Evolutionary conservation across 176 grass and related monocot genomes (phyloP), one percentile per base, ranked within the genome.

Genomic region (Oryza officinalis): DNA sequence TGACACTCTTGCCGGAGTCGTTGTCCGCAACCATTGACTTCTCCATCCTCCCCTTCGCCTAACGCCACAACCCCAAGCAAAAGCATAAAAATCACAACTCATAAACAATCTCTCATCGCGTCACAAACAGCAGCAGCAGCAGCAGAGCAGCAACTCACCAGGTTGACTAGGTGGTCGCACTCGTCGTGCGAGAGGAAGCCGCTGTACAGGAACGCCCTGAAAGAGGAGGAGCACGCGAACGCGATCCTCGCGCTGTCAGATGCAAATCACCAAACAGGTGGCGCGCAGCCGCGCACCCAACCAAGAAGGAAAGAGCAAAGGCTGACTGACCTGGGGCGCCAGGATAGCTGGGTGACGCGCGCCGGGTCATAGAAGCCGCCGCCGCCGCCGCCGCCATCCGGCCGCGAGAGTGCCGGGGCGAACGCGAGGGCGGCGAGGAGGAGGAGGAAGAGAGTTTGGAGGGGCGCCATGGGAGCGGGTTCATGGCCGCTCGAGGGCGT

Each of bases 21-120:
- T 65, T 85, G 82, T 91, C 94, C 45, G 89, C 90, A 33, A 96
- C 90, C 90, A 91, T 96, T 15, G 94, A 93, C 70, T 89, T 96
- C 84, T 81, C 76, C 57, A 87, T 7, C 20, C 77, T 77, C 28
- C 86, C 84, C 71, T 89, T 96, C 6, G 90, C 83, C 90, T 95
- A 45, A 75, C 4, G 37, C 33, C 85, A 59, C 40, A 76, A 28
- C 20, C 61, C 61, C 50, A 81, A 77, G 61, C 17, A 41, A 17
- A 63, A 50, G 6, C 30, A 25, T 11, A 30, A 15, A 12, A 18
- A 82, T 82, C 26, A 31, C 25, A 63, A 23, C 15, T 81, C 67
- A 60, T 9, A 33, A n/a, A 10, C 0, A 8, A 74, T 15, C 33
- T 40, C 49, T 0, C n/a, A 3, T 57, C 10, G 22, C 14, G 18